A percentile compares a stretch with the other conserved stretches of the same genome.
Conservation (phyloP, 1,284 basidiomycete genomes). For the Trichosporon coremiiforme region DNA sequence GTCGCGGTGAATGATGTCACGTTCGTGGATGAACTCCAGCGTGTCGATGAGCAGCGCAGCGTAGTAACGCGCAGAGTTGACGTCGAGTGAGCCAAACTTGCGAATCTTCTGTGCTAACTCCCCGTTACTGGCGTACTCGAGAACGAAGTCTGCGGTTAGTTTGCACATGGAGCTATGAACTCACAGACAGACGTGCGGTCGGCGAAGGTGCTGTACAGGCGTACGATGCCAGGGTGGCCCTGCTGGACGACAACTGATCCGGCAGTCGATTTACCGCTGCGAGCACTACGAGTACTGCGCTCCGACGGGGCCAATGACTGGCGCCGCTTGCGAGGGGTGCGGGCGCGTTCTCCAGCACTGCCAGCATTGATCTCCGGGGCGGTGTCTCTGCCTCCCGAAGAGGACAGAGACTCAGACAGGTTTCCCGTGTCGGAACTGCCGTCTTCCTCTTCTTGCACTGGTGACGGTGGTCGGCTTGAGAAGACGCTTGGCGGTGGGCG, state of each 20-base stretch:
- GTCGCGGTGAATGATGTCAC: constrained; percentile 86
- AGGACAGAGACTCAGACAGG: constrained; percentile 18
- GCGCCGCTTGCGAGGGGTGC: constrained; percentile 39
- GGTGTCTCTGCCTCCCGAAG: constrained; percentile 9
- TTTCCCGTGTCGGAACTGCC: constrained; percentile 20
- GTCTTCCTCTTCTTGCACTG: constrained; percentile 42
- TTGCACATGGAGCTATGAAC: too few relatives aligned
- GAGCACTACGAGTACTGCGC: constrained; percentile 39
- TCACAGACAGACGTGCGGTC: constrained; percentile 80
- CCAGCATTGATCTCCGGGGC: constrained; percentile 1
- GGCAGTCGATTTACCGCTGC: constrained; percentile 35
- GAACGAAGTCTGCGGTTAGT: constrained; percentile 94
- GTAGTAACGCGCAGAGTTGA: constrained; percentile 75
- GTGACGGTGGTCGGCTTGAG: constrained; percentile 40
- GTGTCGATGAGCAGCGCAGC: constrained; percentile 85
- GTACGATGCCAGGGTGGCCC: constrained; percentile 79
- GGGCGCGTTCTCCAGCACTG: constrained; percentile 13
- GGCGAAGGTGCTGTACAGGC: constrained; percentile 79
- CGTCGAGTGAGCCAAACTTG: constrained; percentile 74
- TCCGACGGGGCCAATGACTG: constrained; percentile 46
- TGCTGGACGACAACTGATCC: constrained; percentile 19
- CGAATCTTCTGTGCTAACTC: constrained; percentile 81
- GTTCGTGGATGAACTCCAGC: constrained; percentile 82
- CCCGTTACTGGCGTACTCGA: constrained; percentile 86
- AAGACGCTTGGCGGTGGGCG: neutral